Base-by-base conservation (phyloP, 2,329 filamentous ascomycete genomes). In the Thelonectria olida region DNA sequence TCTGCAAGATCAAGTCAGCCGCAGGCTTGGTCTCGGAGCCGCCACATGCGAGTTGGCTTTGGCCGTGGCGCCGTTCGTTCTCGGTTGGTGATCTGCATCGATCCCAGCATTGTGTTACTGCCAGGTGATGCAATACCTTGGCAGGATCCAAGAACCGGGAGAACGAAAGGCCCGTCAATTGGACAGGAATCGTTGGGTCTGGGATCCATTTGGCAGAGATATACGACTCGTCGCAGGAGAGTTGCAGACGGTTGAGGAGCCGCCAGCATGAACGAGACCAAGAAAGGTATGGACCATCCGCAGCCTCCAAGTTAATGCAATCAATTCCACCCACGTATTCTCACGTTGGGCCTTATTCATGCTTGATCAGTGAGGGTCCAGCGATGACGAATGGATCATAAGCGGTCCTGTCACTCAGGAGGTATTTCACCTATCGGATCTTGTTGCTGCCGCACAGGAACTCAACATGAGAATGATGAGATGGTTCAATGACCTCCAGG, bases 61-160 rank as follows among this genome's bases (percentile, higher is more conserved):
- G 39, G n/a, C 27, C 15, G 6, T 23, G 38, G 28, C 31, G 23
- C 20, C 36, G 31, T 50, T 44, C 23, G 15, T 48, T 7, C 23
- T 34, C 10, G 22, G 36, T 54, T 51, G 27, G 23, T 50, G 57
- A 59, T 50, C 36, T 50, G 38, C 34, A 54, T n/a, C 45, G 7
- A 58, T 47, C 36, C 42, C 28, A 49, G 55, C 39, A 52, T 36
- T 27, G 31, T 48, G 55, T 53, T 17, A 38, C 17, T 23, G 34
- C 36, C 34, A 54, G 41, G 31, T 17, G 39, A 50, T 44, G 36
- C 44, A 51, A 47, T 38, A 22, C 38, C 44, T 51, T 48, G 50
- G 57, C 38, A 31, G 44, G 50, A 54, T 54, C 51, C 44, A 42
- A 27, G 51, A 28, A 22, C 9, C 22, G 20, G 51, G 34, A 36